Evolutionary conservation across 2,329 filamentous ascomycete species (phyloP).

Genomic region (Fusarium lyarnte): DNA sequence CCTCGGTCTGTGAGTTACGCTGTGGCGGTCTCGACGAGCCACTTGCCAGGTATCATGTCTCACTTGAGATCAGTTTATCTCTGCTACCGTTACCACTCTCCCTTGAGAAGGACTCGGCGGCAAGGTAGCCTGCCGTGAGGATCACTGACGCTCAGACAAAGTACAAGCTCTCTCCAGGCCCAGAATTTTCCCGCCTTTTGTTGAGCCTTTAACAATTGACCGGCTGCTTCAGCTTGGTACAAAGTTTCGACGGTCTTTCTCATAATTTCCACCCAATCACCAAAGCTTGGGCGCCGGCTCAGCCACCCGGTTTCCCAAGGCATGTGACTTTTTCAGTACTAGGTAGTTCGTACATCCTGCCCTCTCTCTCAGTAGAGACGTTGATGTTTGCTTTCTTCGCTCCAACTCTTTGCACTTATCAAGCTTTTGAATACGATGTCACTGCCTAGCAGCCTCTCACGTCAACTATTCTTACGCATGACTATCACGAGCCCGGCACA

Average conservation of each 20-base stretch:
- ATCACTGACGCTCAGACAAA: conserved; percentile 18
- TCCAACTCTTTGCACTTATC: conserved; percentile 12
- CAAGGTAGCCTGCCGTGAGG: conserved; percentile 15
- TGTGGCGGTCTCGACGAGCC: conserved; percentile 42
- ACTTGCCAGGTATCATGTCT: conserved; percentile 42
- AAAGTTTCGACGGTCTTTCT: conserved; percentile 31
- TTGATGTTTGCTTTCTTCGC: conserved; percentile 22
- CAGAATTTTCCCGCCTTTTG: conserved; percentile 22
- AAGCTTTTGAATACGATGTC: conserved; percentile 14
- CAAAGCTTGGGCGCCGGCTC: conserved; percentile 30
- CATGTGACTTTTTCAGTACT: conserved; percentile 26
- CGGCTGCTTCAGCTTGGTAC: conserved; percentile 30
- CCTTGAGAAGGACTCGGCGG: conserved; percentile 37
- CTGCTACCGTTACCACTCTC: conserved; percentile 27
- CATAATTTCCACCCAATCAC: conserved; percentile 20
- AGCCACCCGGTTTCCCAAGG: conserved; percentile 33
- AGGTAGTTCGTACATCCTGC: not conserved
- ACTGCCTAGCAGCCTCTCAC: conserved; percentile 28
- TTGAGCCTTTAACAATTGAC: conserved; percentile 24
- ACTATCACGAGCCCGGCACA: not conserved
- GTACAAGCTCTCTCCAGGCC: conserved; percentile 15
- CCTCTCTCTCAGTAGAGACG: conserved; percentile 1
- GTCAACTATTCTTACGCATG: conserved; percentile 28
- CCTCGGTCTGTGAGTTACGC: conserved; percentile 35
- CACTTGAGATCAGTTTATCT: conserved; percentile 33